Base-by-base conservation (phyloP, 202 grass and related monocot species). In the Panicum virgatum region DNA sequence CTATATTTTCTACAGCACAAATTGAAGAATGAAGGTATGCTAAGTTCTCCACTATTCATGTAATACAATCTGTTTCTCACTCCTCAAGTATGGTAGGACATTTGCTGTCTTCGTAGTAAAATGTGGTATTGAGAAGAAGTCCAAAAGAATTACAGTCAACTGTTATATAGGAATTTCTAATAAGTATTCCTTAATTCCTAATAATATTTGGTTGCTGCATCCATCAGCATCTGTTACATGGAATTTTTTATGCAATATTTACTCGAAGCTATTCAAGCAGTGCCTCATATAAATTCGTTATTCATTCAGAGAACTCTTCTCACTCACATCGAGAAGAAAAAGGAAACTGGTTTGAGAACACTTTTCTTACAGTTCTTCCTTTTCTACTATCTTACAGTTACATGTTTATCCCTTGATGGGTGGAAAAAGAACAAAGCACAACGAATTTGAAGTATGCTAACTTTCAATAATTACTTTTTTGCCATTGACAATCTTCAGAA, bases 301-400 rank as follows among this genome's bases (percentile, higher is more conserved):
- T 72, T 7, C 66, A 63, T 22, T 85, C 37, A 61, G 34, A 73
- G 20, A 23, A 52, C 8, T 18, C 11, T 30, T 73, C 9, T 52
- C n/a, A n/a, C 53, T 48, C 34, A 54, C 23, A 39, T 52, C 0
- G 16, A 52, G 56, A 52, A 23, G 6, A 67, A 20, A 53, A 57
- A 1, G 1, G 15, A 43, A 67, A 45, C 11, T 44, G 25, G 12
- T 18, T 45, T 52, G 53, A 53, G 62, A 18, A 46, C 25, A 57
- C 12, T 53, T 54, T 4, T 36, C 39, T 72, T 62, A 62, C 20
- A 23, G 7, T 54, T 61, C 16, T 42, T 50, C 18, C 30, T 47
- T 64, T 60, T 74, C 73, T 62, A 76, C 74, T 70, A n/a, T 72
- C 30, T 76, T 69, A 59, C 37, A 61, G 43, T 64, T 85, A 32